Evolutionary conservation across 164 flowering plant species (phyloP), one percentile per base, ranked within the genome.

Genomic region (Magnolia kwangsiensis): DNA sequence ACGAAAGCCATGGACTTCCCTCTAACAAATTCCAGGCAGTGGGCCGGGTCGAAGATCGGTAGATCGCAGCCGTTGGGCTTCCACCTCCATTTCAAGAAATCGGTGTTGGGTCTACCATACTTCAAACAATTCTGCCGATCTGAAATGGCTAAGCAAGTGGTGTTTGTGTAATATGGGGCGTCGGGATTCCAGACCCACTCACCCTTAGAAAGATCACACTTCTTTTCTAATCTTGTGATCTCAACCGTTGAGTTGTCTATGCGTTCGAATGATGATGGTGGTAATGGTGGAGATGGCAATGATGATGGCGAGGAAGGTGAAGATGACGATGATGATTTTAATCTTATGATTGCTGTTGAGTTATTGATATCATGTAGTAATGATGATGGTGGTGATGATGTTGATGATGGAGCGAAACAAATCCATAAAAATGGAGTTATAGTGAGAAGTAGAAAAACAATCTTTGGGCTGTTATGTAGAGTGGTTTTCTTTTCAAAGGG

Each of bases 81-180:
- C 97, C 97, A 92, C 73, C 84, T 85, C 95, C 93, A 92, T 31
- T 88, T 89, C 90, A 92, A 78, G 85, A 83, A 92, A 2, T 79
- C 92, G 0, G 76, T 64, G 69, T 92, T 89, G 0, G 93, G 94
- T 8, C 93, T 73, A 1, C 97, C 95, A 72, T 90, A 86, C 51
- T 85, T 90, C 88, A 89, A 87, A 83, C 97, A 92, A 67, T 92
- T 90, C 63, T 90, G 91, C 19, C 86, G 92, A 63, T 90, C 90
- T 50, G 89, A 92, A 31, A 92, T 92, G 2, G 88, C 87, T 89
- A 87, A 82, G 69, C 97, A 92, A 3, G 85, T 90, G 9, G n/a
- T 67, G 74, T 88, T 90, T 18, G 86, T 88, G 83, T 92, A 92
- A 67, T 89, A 90, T 2, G 94, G 92, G 1, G 86, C 94, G 2